phyloP scores from a whole-genome alignment of 352 stramenopile species.

The Aphanomyces cochlioides region DNA sequence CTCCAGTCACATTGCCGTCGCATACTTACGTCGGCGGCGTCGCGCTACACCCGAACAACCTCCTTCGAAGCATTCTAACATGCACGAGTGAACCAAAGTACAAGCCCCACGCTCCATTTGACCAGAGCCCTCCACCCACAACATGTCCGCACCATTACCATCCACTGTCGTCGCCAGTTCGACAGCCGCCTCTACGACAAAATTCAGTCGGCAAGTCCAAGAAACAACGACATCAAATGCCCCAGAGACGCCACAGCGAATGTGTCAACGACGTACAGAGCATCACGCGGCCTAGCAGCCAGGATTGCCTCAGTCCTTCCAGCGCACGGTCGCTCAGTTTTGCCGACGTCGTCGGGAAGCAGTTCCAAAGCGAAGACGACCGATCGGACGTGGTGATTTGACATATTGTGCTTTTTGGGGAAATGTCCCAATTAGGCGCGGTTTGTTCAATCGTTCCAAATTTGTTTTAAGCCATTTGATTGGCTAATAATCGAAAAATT shows the following conservation, averaged over 20 bases:
- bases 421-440: too few species aligned
- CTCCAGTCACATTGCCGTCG: constrained; percentile 36
- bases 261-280: constrained; percentile 65
- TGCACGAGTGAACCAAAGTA: constrained; percentile 19
- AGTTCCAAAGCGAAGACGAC: not conserved
- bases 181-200: constrained; percentile 6
- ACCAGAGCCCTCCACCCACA: not conserved
- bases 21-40: constrained; percentile 59
- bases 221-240: constrained; percentile 35
- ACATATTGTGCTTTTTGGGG: too few species aligned
- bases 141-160: constrained; percentile 33
- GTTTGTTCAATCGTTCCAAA: too few species aligned
- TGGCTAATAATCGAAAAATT: too few species aligned
- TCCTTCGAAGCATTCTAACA: constrained; percentile 60
- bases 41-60: constrained; percentile 71
- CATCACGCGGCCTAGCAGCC: constrained; percentile 26
- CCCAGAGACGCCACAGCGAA: constrained; percentile 57
- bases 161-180: constrained; percentile 28
- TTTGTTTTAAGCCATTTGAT: too few species aligned
- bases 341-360: constrained; percentile 71
- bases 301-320: constrained; percentile 30
- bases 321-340: constrained; percentile 74
- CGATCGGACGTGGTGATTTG: not conserved
- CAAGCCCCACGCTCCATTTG: not conserved
- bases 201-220: constrained; percentile 29